These are phyloP conservation scores for Pistacia vera DNA, from an alignment of 345 rosid species.

Conservation along the genomic window DNA sequence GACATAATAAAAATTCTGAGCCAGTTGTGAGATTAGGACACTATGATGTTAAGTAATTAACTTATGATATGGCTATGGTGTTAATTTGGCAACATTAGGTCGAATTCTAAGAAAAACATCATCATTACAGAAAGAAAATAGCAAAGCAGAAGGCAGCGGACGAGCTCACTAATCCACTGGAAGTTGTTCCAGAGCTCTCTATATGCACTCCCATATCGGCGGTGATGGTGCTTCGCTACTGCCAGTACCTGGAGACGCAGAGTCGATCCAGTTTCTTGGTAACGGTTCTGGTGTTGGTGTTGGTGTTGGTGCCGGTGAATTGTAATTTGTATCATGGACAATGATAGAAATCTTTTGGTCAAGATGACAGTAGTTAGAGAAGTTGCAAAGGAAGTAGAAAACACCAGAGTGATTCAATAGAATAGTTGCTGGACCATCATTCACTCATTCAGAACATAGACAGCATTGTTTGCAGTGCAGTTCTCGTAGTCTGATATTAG, in stretches of 20 bases:
- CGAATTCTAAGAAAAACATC: neutral
- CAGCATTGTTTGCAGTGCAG: conserved; percentile 11
- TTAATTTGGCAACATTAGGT: too few relatives aligned
- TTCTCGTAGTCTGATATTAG: too few relatives aligned
- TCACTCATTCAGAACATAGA: conserved; percentile 22
- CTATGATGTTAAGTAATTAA: too few relatives aligned
- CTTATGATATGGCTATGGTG: too few relatives aligned
- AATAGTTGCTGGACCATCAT: conserved; percentile 31
- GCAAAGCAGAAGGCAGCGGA: neutral
- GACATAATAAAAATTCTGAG: too few relatives aligned
- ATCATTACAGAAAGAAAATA: neutral
- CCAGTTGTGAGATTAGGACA: too few relatives aligned
- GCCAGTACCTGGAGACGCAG: neutral
- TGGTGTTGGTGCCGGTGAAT: neutral
- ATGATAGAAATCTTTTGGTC: conserved; percentile 40
- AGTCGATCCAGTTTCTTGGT: neutral
- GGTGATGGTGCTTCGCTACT: neutral
- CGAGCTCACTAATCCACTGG: too few relatives aligned
- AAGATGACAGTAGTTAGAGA: conserved; percentile 42
- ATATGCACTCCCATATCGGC: neutral
- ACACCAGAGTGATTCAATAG: conserved; percentile 24
- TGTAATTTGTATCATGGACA: conserved; percentile 11
- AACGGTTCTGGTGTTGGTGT: neutral
- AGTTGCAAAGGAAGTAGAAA: conserved; percentile 46
- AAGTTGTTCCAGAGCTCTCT: neutral